Percentiles rank a stretch among this genome's conserved stretches.
Evolutionary conservation across 2,329 filamentous ascomycete genomes (phyloP).

Genomic region (Colletotrichum echinochloae): DNA sequence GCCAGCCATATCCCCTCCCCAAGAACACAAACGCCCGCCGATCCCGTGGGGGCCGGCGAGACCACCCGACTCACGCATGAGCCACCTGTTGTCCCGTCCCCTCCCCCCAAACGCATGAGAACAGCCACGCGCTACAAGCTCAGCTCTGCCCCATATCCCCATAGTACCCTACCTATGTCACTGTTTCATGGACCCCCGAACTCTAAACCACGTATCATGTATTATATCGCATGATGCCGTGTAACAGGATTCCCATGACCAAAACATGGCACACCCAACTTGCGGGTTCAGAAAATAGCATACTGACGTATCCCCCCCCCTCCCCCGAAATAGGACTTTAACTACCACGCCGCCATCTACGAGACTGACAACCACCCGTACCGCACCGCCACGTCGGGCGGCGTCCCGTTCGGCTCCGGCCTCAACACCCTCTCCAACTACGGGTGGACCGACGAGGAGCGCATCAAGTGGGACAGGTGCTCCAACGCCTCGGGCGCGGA

Average conservation of each 20-base stretch:
- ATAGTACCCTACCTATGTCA: no score
- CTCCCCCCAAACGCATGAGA: slow-evolving; percentile 3
- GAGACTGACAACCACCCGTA: slow-evolving; percentile 68
- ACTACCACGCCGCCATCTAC: slow-evolving; percentile 75
- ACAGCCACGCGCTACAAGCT: not conserved
- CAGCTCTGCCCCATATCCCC: not conserved
- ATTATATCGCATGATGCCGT: not conserved
- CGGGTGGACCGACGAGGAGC: slow-evolving; percentile 65
- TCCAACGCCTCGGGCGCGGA: slow-evolving; percentile 67
- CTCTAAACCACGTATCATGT: not conserved
- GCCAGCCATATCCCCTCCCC: no score
- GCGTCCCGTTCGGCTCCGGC: slow-evolving; percentile 71
- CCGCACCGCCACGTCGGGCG: slow-evolving; percentile 74
- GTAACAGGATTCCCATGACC: not conserved
- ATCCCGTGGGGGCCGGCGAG: not conserved
- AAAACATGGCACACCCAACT: not conserved
- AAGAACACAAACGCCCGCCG: not conserved
- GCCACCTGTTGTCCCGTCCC: slow-evolving; percentile 21
- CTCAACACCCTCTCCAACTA: slow-evolving; percentile 73
- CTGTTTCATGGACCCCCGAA: slow-evolving; percentile 11
- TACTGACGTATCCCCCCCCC: not conserved
- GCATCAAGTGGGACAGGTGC: slow-evolving; percentile 70
- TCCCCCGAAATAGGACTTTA: slow-evolving; percentile 46
- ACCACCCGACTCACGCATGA: not conserved
- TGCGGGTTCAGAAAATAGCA: slow-evolving; percentile 1